Percentiles rank a stretch among this genome's conserved stretches.
Conservation (phyloP, 225 moss, liverwort and hornwort species). For the Asterella californica region DNA sequence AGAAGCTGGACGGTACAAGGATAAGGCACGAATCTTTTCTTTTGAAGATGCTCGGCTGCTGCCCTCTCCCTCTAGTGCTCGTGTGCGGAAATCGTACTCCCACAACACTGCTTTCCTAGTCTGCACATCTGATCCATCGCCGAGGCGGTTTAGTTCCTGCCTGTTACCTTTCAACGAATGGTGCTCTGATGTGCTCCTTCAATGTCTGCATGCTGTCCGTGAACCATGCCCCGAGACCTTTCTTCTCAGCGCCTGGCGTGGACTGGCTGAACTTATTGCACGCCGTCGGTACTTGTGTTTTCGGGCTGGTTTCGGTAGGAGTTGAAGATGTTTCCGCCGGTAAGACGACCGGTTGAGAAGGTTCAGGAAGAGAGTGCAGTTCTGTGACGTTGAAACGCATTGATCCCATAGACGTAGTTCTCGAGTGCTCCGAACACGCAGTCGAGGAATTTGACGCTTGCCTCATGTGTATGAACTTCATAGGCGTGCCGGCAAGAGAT, state of each 20-base stretch:
- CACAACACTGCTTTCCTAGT: background rate
- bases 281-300: background rate
- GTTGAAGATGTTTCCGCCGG: conserved; percentile 1
- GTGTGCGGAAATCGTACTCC: no score
- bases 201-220: conserved; percentile 39
- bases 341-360: background rate
- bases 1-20: background rate
- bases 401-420: conserved; percentile 28
- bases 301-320: background rate
- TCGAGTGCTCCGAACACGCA: background rate
- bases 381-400: conserved; percentile 12
- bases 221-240: conserved; percentile 37
- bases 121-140: background rate
- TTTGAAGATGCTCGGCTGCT: no score
- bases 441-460: conserved; percentile 13
- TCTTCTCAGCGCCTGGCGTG: conserved; percentile 21
- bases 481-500: conserved; percentile 11
- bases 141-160: background rate
- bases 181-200: conserved; percentile 40
- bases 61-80: no score
- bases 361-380: conserved; percentile 23
- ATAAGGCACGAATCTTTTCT: background rate
- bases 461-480: conserved; percentile 31
- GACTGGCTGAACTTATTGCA: background rate
- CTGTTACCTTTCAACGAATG: conserved; percentile 31